Conservation (phyloP, 495 filamentous ascomycete genomes). For the Letharia lupina region DNA sequence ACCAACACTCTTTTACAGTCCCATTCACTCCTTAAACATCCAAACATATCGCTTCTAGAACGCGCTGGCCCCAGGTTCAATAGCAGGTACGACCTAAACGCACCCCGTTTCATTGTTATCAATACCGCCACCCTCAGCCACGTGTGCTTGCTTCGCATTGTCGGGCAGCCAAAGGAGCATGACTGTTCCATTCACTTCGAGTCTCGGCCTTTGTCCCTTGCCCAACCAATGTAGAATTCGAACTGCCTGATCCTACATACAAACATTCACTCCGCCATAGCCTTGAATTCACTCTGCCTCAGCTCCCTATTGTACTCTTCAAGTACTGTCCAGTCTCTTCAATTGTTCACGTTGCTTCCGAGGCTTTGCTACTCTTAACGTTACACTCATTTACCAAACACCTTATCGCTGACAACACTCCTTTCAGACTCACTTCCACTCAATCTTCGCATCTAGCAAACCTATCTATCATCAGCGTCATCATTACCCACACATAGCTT, state of each 20-base stretch:
- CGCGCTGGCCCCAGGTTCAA: slow-evolving; percentile 8
- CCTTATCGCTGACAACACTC: slow-evolving; percentile 13
- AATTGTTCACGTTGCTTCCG: neutral
- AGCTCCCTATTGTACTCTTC: neutral
- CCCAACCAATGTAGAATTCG: neutral
- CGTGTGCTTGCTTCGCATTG: neutral
- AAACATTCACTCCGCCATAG: neutral
- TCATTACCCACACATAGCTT: slow-evolving; percentile 3
- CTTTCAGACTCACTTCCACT: slow-evolving; percentile 10
- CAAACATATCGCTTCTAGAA: slow-evolving; percentile 8
- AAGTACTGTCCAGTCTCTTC: slow-evolving; percentile 3
- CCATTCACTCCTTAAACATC: slow-evolving; percentile 12
- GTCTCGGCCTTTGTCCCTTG: neutral
- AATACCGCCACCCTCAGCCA: neutral
- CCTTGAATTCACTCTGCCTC: neutral
- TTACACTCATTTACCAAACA: slow-evolving; percentile 1
- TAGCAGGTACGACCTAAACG: slow-evolving; percentile 11
- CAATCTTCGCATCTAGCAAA: slow-evolving; percentile 12
- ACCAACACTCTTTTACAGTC: slow-evolving; percentile 9
- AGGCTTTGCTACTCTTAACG: neutral
- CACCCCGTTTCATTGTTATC: slow-evolving; percentile 8
- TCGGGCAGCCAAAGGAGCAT: neutral
- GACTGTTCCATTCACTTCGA: neutral
- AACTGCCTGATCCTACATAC: neutral
- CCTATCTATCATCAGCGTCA: neutral